Conservation (phyloP, 257 asterid genomes). For the Solanum lignicaule region DNA sequence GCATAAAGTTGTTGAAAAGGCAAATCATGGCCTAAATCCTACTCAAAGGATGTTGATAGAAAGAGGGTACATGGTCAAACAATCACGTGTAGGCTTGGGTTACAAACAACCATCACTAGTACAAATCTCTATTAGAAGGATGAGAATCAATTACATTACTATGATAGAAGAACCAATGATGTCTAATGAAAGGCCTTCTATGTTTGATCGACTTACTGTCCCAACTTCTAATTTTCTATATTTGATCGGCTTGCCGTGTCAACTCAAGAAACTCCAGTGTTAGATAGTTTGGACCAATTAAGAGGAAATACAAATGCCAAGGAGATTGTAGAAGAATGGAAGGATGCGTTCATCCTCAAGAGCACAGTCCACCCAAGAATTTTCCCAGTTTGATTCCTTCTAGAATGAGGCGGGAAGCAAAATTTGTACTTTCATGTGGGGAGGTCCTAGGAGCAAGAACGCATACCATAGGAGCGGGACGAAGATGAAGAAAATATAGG, state of each 20-base stretch:
- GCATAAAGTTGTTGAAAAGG: neutral
- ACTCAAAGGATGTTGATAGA: too few relatives aligned
- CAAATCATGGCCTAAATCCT: neutral
- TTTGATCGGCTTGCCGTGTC: neutral
- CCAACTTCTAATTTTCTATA: too few relatives aligned
- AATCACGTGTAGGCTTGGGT: too few relatives aligned
- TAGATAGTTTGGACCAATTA: too few relatives aligned
- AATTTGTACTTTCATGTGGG: neutral
- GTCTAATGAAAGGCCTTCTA: accelerated
- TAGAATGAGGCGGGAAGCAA: neutral
- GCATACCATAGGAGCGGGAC: neutral
- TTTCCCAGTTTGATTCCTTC: neutral
- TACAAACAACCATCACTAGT: neutral
- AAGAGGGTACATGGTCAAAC: too few relatives aligned
- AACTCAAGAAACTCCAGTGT: neutral
- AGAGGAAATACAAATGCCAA: too few relatives aligned
- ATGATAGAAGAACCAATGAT: neutral
- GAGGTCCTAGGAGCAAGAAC: too few relatives aligned
- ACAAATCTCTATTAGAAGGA: neutral
- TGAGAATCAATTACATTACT: neutral
- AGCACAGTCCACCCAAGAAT: neutral
- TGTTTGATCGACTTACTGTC: neutral
- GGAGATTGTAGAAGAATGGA: neutral
- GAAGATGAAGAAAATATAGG: too few relatives aligned
- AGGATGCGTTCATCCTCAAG: neutral